Conservation (phyloP, 768 basidiomycete genomes). For the Amanita pallidorosea region DNA sequence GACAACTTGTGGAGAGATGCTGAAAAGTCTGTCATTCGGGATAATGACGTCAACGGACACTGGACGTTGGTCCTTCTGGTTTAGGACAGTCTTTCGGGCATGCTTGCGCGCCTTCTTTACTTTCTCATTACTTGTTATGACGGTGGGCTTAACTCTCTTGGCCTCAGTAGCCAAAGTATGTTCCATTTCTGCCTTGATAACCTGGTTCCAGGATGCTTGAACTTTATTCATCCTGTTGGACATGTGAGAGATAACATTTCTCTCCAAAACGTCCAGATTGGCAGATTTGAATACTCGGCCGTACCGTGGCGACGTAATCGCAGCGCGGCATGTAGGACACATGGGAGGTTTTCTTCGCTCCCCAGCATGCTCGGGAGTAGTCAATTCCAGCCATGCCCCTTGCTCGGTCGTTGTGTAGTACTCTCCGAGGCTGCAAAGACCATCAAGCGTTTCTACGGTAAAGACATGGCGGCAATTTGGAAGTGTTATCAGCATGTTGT, state of each 20-base stretch:
- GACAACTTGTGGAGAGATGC: constrained; percentile 19
- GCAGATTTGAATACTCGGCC: constrained; percentile 53
- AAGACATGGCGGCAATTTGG: constrained; percentile 54
- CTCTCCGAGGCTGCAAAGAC: constrained; percentile 35
- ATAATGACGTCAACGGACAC: background rate
- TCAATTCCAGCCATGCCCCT: constrained; percentile 33
- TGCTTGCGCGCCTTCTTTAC: constrained; percentile 7
- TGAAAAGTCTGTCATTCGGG: constrained; percentile 11
- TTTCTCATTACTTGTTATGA: constrained; percentile 8
- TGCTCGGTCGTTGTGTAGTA: constrained; percentile 33
- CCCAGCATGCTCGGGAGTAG: constrained; percentile 25
- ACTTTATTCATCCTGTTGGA: constrained; percentile 25
- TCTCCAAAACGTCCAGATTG: constrained; percentile 53
- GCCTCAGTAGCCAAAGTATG: constrained; percentile 10
- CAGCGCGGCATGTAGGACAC: constrained; percentile 53
- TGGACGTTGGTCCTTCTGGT: background rate
- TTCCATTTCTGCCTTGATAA: constrained; percentile 14
- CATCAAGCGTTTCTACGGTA: constrained; percentile 65
- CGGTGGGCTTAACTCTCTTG: constrained; percentile 2
- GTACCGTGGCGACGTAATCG: constrained; percentile 50
- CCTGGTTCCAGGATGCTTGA: constrained; percentile 10
- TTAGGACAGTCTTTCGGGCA: background rate
- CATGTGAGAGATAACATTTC: constrained; percentile 46
- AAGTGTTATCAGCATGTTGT: constrained; percentile 49
- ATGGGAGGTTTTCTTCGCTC: constrained; percentile 29